Percentiles rank a stretch among this genome's conserved stretches.
Evolutionary conservation across 345 rosid species (phyloP).

Genomic region (Melastoma malabathricum): DNA sequence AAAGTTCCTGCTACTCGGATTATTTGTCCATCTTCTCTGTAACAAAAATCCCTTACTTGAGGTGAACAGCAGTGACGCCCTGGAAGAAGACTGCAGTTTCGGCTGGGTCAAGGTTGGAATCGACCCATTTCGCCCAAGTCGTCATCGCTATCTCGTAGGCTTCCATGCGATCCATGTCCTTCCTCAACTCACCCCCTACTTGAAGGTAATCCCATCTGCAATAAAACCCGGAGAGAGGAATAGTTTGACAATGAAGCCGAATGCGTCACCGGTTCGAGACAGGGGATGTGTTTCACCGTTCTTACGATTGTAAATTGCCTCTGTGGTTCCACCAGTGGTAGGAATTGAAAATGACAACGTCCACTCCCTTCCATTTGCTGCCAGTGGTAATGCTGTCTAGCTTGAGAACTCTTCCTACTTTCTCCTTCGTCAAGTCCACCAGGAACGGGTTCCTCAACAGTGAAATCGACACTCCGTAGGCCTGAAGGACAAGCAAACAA

Average conservation of each 20-base stretch:
- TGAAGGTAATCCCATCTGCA: constrained; percentile 61
- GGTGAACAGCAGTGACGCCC: constrained; percentile 41
- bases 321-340: constrained; percentile 60
- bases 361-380: constrained; percentile 30
- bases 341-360: constrained; percentile 51
- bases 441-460: constrained; percentile 39
- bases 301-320: constrained; percentile 25
- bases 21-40: neutral
- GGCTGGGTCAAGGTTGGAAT: constrained; percentile 33
- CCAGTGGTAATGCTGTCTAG: constrained; percentile 41
- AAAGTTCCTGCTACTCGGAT: neutral
- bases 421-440: constrained; percentile 32
- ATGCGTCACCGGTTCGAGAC: neutral
- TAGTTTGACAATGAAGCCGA: neutral
- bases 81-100: constrained; percentile 42
- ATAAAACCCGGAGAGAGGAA: neutral
- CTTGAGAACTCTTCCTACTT: constrained; percentile 34
- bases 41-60: constrained; percentile 13
- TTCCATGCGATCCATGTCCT: constrained; percentile 51
- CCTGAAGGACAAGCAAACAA: too few relatives aligned
- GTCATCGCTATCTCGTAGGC: constrained; percentile 47
- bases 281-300: too few relatives aligned
- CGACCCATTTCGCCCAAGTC: constrained; percentile 62
- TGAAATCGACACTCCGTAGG: constrained; percentile 16
- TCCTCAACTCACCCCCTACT: constrained; percentile 21